Evolutionary conservation across 306 rosid species (phyloP).

Genomic region (Ormosia semicastrata): DNA sequence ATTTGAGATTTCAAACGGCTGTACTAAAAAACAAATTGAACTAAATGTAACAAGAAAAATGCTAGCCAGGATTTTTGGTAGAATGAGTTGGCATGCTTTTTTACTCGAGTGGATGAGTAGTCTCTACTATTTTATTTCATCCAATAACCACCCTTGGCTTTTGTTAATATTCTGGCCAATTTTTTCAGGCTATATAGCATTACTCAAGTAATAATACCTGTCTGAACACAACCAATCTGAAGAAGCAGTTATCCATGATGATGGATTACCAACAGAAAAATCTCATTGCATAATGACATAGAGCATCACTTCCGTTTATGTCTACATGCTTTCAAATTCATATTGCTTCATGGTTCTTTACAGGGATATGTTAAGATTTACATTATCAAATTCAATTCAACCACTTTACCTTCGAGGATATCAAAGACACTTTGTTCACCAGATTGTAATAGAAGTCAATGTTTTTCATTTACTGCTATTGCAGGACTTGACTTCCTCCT

Average conservation of each 20-base stretch:
- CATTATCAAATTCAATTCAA: conserved; percentile 26
- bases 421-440: background rate
- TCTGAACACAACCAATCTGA: background rate
- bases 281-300: conserved; percentile 20
- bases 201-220: background rate
- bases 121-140: too few relatives aligned
- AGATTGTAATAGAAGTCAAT: conserved; percentile 17
- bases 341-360: conserved; percentile 26
- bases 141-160: too few relatives aligned
- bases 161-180: too few relatives aligned
- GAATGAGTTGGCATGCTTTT: too few relatives aligned
- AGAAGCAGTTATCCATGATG: background rate
- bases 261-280: background rate
- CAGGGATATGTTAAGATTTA: conserved; percentile 34
- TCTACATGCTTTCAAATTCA: conserved; percentile 27
- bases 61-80: too few relatives aligned
- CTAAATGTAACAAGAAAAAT: too few relatives aligned
- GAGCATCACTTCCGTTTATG: conserved; percentile 5
- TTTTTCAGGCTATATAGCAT: too few relatives aligned
- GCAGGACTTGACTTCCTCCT: conserved; percentile 69
- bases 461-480: conserved; percentile 47
- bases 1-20: too few relatives aligned
- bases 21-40: too few relatives aligned
- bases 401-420: background rate
- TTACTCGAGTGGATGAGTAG: too few relatives aligned